Base-by-base conservation (phyloP, 2,329 filamentous ascomycete species). In the Emergomyces orientalis region DNA sequence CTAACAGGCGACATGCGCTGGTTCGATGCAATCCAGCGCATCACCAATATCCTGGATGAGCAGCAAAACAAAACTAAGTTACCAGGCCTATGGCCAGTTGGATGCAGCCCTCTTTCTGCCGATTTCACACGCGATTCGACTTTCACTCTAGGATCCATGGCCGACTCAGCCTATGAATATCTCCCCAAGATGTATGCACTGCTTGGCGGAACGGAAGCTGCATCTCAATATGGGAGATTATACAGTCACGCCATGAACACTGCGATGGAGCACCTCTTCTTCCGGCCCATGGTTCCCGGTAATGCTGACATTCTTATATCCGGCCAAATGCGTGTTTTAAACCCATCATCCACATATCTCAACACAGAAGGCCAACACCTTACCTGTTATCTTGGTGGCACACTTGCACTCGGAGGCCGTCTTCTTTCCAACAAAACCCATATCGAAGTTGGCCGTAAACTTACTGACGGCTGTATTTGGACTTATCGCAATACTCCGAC, bases 231-330 rank as follows among this genome's bases (percentile, higher is more conserved):
- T 73, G 79, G 81, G 64, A 82, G 81, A 30, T 83, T 96, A 75
- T 91, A 95, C 71, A 80, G 87, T 62, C 84, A 83, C 63, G 82
- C 86, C 4, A 83, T 87, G 49, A 83, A 87, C 8, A 85, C 86
- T 0, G 84, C 87, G 41, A 88, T 88, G 67, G 82, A 90, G 67
- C 82, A 88, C 73, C 80, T 96, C 13, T 83, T 96, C 63, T 96
- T 85, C 75, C 83, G 88, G 8, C 91, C 91, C 0, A 88, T 94
- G 84, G 82, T 86, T 27, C 82, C 85, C 9, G 83, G 83, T 39
- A 59, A 59, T n/a, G 79, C 84, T 60, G 84, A 93, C 63, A 83
- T 94, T n/a, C 80, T 94, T 3, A 86, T 94, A 65, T 84, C 89
- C 73, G 78, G 56, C 27, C 6, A 43, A 30, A 30, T 39, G 22